Percentiles rank a stretch among this genome's conserved stretches.
Evolutionary conservation across 805 yeast genomes (phyloP).

Genomic region (Yamadazyma takamatsuzukensis): DNA sequence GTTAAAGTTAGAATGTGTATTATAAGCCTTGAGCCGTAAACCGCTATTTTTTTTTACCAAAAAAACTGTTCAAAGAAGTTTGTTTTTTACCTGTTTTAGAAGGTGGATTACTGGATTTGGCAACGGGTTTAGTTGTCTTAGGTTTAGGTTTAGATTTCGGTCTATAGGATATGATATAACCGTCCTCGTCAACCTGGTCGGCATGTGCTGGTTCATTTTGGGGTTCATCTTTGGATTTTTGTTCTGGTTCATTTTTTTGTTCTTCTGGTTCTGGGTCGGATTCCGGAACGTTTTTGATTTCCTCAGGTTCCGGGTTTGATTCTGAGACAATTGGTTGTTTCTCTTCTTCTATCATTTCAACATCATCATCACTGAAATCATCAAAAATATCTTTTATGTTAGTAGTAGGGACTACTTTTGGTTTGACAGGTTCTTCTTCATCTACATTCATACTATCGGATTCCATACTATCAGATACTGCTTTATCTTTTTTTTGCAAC

Average conservation of each 20-base stretch:
- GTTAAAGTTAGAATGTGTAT: background rate
- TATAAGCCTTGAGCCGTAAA: too few relatives aligned
- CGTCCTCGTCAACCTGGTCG: conserved; percentile 60
- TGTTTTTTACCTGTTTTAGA: conserved; percentile 29
- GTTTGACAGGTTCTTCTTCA: conserved; percentile 12
- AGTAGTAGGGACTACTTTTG: conserved; percentile 5
- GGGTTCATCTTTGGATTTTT: conserved; percentile 7
- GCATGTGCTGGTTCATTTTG: conserved; percentile 17
- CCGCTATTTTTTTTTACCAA: conserved; percentile 28
- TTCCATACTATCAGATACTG: conserved; percentile 19
- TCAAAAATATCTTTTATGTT: too few relatives aligned
- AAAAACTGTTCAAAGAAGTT: conserved; percentile 46
- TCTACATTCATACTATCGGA: conserved; percentile 13
- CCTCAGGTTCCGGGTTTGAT: conserved; percentile 1
- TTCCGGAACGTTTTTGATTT: conserved; percentile 1
- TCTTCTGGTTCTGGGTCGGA: background rate
- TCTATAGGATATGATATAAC: conserved; percentile 42
- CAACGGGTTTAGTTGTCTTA: conserved; percentile 11
- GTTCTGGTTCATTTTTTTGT: conserved; percentile 5
- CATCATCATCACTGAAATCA: conserved; percentile 16
- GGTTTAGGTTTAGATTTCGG: conserved; percentile 16
- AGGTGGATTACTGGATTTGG: conserved; percentile 8
- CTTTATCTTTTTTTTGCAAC: conserved; percentile 30
- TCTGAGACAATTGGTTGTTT: conserved; percentile 6
- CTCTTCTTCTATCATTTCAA: conserved; percentile 1